Evolutionary conservation across 148 eudicot species (phyloP).

Genomic region (Dianthus caryophyllus): DNA sequence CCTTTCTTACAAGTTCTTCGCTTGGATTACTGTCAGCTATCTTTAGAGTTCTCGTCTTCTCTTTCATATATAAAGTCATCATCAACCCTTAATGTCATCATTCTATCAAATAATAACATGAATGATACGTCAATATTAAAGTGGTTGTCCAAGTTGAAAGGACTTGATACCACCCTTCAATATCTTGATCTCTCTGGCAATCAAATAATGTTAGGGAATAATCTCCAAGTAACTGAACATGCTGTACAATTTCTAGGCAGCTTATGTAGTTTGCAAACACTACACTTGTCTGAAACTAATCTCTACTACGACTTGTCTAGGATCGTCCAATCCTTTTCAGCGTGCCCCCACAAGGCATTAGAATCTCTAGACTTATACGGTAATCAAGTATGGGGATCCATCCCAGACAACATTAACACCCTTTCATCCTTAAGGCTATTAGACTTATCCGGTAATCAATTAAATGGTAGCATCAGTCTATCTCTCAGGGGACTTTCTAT

Average conservation of each 20-base stretch:
- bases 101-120: background rate
- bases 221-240: background rate
- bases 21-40: background rate
- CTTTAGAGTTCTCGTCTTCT: constrained; percentile 7
- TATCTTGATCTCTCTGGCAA: constrained; percentile 18
- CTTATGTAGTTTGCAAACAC: background rate
- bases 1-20: constrained; percentile 14
- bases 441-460: background rate
- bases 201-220: constrained; percentile 11
- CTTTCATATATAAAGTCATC: too few relatives aligned
- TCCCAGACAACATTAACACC: too few relatives aligned
- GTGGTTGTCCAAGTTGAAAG: constrained; percentile 21
- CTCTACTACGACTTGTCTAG: background rate
- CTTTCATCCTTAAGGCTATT: too few relatives aligned
- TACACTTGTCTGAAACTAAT: background rate
- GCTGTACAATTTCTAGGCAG: too few relatives aligned
- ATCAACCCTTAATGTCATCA: too few relatives aligned
- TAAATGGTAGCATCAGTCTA: constrained; percentile 21
- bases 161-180: constrained; percentile 2
- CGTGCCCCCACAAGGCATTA: constrained; percentile 12
- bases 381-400: constrained; percentile 18
- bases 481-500: constrained; percentile 18
- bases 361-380: background rate
- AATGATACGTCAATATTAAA: constrained; percentile 15
- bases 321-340: constrained; percentile 14